A percentile compares a stretch with the other conserved stretches of the same genome.
Conservation (phyloP, 78 protist species). For the Guillardia theta region DNA sequence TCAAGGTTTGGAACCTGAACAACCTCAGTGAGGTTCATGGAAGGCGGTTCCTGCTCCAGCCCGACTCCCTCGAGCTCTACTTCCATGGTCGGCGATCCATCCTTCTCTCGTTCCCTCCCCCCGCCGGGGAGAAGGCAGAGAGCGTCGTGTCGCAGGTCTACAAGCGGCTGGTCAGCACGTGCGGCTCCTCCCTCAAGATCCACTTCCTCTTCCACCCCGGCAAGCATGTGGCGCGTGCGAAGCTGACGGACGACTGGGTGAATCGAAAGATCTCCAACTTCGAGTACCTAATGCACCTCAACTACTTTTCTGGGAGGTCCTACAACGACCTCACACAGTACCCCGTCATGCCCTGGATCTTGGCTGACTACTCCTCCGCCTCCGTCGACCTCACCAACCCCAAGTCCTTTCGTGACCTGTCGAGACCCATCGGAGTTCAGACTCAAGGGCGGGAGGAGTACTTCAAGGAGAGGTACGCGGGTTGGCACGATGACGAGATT, state of each 20-base stretch:
- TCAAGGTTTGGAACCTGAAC: too few species aligned
- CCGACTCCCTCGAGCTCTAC: too few species aligned
- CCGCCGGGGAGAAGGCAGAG: too few species aligned
- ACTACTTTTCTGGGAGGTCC: constrained; percentile 91
- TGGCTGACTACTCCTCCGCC: constrained; percentile 47
- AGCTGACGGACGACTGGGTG: constrained; percentile 40
- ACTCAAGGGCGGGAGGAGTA: background rate
- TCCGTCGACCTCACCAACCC: constrained; percentile 70
- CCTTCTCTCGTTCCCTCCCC: too few species aligned
- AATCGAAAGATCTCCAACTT: constrained; percentile 78
- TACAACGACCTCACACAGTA: constrained; percentile 87
- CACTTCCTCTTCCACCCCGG: background rate
- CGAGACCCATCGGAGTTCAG: constrained; percentile 76
- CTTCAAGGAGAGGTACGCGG: background rate
- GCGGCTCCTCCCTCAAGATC: too few species aligned
- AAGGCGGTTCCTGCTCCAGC: too few species aligned
- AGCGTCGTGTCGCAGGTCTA: too few species aligned
- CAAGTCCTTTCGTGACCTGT: constrained; percentile 72
- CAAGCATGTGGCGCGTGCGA: background rate
- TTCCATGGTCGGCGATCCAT: too few species aligned
- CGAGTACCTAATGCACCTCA: constrained; percentile 88
- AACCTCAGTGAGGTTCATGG: too few species aligned
- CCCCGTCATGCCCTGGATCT: constrained; percentile 53
- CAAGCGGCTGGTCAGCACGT: too few species aligned
- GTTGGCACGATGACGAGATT: background rate